These are phyloP conservation scores for Plantago coronopus DNA, from an alignment of 305 asterid species.

Conservation along the genomic window DNA sequence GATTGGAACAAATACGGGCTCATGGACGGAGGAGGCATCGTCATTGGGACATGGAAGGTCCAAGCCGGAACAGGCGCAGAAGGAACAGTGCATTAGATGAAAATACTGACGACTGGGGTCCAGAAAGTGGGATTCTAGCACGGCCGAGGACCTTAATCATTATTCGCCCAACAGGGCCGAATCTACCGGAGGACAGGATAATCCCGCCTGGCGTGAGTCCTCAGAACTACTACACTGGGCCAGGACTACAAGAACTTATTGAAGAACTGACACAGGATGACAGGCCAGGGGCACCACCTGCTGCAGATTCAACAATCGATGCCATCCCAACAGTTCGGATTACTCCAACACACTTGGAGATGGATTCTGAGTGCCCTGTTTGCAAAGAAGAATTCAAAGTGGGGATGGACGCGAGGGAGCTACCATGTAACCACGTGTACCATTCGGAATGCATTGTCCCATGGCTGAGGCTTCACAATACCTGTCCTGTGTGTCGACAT, in stretches of 20 bases:
- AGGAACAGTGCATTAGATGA: slow-evolving; percentile 29
- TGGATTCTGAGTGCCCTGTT: slow-evolving; percentile 71
- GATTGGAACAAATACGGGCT: slow-evolving; percentile 22
- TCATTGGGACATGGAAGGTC: slow-evolving; percentile 27
- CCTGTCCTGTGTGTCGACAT: slow-evolving; percentile 86
- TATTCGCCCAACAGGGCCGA: slow-evolving; percentile 36
- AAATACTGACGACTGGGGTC: slow-evolving; percentile 43
- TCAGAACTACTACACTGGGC: slow-evolving; percentile 53
- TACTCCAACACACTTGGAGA: slow-evolving; percentile 46
- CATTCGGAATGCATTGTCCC: slow-evolving; percentile 88
- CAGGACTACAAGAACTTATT: slow-evolving; percentile 50
- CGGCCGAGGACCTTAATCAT: slow-evolving; percentile 67
- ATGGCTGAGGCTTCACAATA: slow-evolving; percentile 92
- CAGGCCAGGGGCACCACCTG: slow-evolving; percentile 82
- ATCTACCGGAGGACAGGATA: slow-evolving; percentile 26
- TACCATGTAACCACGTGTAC: slow-evolving; percentile 77
- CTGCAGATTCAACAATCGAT: slow-evolving; percentile 52
- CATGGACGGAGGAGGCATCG: slow-evolving; percentile 29
- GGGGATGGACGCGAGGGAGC: slow-evolving; percentile 69
- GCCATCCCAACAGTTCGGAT: slow-evolving; percentile 52
- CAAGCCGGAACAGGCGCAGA: slow-evolving; percentile 37
- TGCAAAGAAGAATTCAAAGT: slow-evolving; percentile 75
- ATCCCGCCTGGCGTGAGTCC: slow-evolving; percentile 49
- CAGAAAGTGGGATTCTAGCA: slow-evolving; percentile 70
- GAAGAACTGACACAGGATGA: slow-evolving; percentile 75